Evolutionary conservation across 768 basidiomycete genomes (phyloP).

Genomic region (Suillus subalutaceus): DNA sequence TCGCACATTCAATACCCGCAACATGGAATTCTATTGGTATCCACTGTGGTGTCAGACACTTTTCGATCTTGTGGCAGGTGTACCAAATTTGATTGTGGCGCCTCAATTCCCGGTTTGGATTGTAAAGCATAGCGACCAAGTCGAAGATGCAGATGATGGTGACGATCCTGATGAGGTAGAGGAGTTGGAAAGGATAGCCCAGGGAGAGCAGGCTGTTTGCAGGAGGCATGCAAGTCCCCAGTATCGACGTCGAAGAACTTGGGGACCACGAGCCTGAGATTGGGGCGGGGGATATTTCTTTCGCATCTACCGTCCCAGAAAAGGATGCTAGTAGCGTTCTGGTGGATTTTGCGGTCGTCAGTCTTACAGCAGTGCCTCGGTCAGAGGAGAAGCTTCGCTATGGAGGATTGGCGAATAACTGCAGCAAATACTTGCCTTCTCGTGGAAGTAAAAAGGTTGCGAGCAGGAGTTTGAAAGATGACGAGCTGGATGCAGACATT

Average conservation of each 20-base stretch:
- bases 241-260: neutral
- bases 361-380: neutral
- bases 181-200: neutral
- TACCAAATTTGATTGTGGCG: constrained; percentile 4
- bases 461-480: neutral
- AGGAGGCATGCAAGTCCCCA: neutral
- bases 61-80: neutral
- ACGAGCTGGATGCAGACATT: neutral
- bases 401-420: neutral
- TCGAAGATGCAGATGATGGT: neutral
- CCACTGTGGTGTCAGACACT: neutral
- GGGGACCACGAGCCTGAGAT: neutral
- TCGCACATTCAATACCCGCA: neutral
- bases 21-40: constrained; percentile 4
- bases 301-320: neutral
- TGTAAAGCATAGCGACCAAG: neutral
- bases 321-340: neutral
- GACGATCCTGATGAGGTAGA: neutral
- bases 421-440: neutral
- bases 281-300: neutral
- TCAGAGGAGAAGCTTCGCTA: neutral
- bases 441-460: neutral
- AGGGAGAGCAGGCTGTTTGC: no score
- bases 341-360: neutral
- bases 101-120: constrained; percentile 4